Evolutionary conservation across 768 basidiomycete genomes (phyloP).

Genomic region (Leccinum uliginosum): DNA sequence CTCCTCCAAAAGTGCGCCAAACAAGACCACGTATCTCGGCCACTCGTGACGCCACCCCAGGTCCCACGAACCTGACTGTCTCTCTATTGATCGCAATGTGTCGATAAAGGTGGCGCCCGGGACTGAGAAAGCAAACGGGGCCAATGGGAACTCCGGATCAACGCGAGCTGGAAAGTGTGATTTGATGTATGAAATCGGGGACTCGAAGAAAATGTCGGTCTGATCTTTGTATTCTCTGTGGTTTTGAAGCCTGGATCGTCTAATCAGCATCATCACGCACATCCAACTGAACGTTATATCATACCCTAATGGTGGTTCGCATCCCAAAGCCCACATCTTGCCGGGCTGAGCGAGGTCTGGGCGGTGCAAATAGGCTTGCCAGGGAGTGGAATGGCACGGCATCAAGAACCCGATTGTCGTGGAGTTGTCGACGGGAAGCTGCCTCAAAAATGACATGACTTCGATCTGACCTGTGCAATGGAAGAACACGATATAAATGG

Average conservation of each 20-base stretch:
- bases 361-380: conserved; percentile 82
- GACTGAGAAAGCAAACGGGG: conserved; percentile 48
- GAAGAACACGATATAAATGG: conserved; percentile 65
- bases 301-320: conserved; percentile 88
- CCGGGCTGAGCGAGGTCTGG: conserved; percentile 51
- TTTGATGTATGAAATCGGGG: conserved; percentile 62
- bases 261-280: conserved; percentile 6
- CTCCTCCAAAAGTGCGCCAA: conserved; percentile 67
- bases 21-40: conserved; percentile 80
- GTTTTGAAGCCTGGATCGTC: conserved; percentile 38
- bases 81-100: conserved; percentile 28
- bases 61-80: conserved; percentile 15
- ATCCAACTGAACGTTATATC: conserved; percentile 23
- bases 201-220: conserved; percentile 73
- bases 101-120: conserved; percentile 38
- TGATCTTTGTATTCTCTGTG: conserved; percentile 68
- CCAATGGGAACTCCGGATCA: conserved; percentile 60
- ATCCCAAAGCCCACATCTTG: conserved; percentile 79
- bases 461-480: conserved; percentile 79
- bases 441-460: conserved; percentile 65
- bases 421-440: conserved; percentile 46
- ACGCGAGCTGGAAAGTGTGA: conserved; percentile 64
- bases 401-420: conserved; percentile 75
- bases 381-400: conserved; percentile 97
- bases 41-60: conserved; percentile 64